These are phyloP conservation scores for Diaporthe caulivora DNA, from an alignment of 2,329 filamentous ascomycete species.

Conservation along the genomic window DNA sequence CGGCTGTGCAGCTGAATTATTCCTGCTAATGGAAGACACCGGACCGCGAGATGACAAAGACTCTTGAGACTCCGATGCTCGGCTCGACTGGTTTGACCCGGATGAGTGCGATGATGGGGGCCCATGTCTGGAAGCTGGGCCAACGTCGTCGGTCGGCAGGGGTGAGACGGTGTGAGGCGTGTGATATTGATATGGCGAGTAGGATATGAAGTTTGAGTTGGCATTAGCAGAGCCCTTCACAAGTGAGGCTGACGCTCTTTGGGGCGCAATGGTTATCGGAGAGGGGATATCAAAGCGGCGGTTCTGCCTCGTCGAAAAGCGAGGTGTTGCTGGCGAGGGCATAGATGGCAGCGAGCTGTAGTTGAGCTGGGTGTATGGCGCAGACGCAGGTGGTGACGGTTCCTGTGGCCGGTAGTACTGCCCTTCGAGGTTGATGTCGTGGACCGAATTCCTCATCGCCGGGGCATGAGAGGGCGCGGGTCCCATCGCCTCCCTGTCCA, in stretches of 20 bases:
- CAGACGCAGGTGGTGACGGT: conserved; percentile 48
- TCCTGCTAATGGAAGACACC: conserved; percentile 44
- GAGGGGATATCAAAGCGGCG: conserved; percentile 57
- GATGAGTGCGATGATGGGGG: conserved; percentile 33
- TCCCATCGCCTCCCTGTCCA: conserved; percentile 64
- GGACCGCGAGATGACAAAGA: conserved; percentile 19
- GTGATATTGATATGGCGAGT: conserved; percentile 34
- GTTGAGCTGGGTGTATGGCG: conserved; percentile 52
- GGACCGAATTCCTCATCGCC: conserved; percentile 51
- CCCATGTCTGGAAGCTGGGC: background rate
- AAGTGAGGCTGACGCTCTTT: conserved; percentile 46
- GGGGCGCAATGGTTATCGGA: conserved; percentile 54
- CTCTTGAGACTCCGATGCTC: conserved; percentile 40
- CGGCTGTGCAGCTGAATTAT: conserved; percentile 43
- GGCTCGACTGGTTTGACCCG: conserved; percentile 42
- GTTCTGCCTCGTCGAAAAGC: conserved; percentile 56
- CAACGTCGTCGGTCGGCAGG: background rate
- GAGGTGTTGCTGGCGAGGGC: conserved; percentile 63
- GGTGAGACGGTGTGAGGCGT: conserved; percentile 31
- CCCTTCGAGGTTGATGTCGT: conserved; percentile 48
- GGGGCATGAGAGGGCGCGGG: conserved; percentile 63
- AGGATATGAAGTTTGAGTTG: conserved; percentile 40
- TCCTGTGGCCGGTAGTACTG: conserved; percentile 51
- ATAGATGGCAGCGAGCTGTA: conserved; percentile 56
- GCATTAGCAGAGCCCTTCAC: conserved; percentile 45